A percentile compares a stretch with the other conserved stretches of the same genome.
Conservation (phyloP, 1,284 basidiomycete genomes). For the Gomphus bonarii region DNA sequence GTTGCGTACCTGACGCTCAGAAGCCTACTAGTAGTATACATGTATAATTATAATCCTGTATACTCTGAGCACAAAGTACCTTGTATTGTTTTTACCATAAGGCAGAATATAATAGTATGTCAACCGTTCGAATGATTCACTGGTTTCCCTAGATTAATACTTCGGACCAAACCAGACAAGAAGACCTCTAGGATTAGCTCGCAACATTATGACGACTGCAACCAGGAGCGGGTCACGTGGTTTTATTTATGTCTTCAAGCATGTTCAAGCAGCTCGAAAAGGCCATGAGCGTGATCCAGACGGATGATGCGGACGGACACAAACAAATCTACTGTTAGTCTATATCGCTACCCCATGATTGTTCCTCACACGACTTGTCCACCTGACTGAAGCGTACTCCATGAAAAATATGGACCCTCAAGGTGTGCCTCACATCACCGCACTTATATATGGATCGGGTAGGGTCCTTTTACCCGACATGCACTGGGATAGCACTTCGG, state of each 20-base stretch:
- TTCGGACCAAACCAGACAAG: too few species aligned
- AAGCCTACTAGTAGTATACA: neutral
- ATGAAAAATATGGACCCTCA: neutral
- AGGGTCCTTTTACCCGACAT: constrained; percentile 4
- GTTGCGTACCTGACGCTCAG: neutral
- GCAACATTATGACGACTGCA: too few species aligned
- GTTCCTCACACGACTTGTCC: neutral
- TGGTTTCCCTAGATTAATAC: too few species aligned
- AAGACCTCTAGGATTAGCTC: too few species aligned
- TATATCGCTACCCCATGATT: neutral
- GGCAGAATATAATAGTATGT: too few species aligned
- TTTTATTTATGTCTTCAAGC: neutral
- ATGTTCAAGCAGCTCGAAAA: neutral
- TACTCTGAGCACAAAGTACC: neutral
- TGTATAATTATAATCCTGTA: neutral
- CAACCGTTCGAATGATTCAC: too few species aligned
- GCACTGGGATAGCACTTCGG: constrained; percentile 6
- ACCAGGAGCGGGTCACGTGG: too few species aligned
- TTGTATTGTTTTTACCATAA: neutral
- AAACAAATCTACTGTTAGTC: constrained; percentile 5
- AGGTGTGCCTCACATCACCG: constrained; percentile 1
- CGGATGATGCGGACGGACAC: neutral
- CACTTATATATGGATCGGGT: neutral
- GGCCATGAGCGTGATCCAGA: neutral
- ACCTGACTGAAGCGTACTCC: neutral